phyloP scores from a whole-genome alignment of 768 basidiomycete species.

The Pholiota conissans region DNA sequence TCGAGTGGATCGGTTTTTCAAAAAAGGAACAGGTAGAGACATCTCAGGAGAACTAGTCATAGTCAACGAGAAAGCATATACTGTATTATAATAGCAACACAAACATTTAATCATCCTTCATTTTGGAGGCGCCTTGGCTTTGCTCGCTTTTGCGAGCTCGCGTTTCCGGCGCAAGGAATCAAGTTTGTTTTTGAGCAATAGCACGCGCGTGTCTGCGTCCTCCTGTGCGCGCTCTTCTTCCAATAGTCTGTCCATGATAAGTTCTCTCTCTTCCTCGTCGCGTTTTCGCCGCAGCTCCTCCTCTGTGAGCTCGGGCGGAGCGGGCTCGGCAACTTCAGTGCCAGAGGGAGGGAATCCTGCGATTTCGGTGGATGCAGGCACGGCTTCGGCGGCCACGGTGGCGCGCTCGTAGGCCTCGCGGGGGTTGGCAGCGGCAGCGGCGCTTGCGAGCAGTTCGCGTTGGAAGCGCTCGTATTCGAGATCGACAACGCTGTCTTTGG shows the following conservation, averaged over 20 bases:
- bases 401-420: slow-evolving; percentile 65
- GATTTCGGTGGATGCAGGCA: slow-evolving; percentile 45
- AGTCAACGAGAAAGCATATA: slow-evolving; percentile 1
- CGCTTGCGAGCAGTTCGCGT: slow-evolving; percentile 51
- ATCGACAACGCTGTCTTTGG: slow-evolving; percentile 47
- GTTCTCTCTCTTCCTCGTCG: slow-evolving; percentile 72
- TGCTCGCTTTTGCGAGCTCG: slow-evolving; percentile 26
- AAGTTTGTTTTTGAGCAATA: slow-evolving; percentile 60
- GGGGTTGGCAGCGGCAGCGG: slow-evolving; percentile 33
- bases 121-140: neutral
- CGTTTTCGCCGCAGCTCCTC: slow-evolving; percentile 48
- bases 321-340: slow-evolving; percentile 24
- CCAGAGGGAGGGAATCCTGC: slow-evolving; percentile 47
- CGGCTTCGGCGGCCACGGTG: slow-evolving; percentile 71
- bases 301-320: slow-evolving; percentile 36
- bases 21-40: slow-evolving; percentile 21
- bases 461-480: slow-evolving; percentile 77
- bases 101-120: neutral
- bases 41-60: neutral
- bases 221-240: slow-evolving; percentile 88
- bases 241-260: slow-evolving; percentile 83
- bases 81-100: slow-evolving; percentile 8
- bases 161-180: slow-evolving; percentile 51
- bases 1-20: slow-evolving; percentile 54
- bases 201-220: slow-evolving; percentile 80